These are phyloP conservation scores for Chalciporus piperatus DNA, from an alignment of 768 basidiomycete species.

Conservation along the genomic window DNA sequence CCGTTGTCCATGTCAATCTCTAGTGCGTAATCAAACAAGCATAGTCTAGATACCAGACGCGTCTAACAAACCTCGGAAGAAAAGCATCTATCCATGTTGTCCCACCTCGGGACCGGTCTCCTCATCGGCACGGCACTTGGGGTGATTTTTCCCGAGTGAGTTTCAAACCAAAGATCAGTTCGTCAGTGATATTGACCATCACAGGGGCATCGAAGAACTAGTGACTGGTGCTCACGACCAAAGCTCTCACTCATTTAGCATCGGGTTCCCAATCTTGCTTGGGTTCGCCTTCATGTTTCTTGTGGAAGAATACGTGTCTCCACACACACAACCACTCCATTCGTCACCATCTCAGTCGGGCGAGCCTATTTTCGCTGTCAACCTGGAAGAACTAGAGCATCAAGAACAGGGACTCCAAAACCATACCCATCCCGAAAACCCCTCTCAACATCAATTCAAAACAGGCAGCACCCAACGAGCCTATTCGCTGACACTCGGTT, in stretches of 20 bases:
- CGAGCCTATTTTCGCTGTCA: slow-evolving; percentile 51
- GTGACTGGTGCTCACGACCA: slow-evolving; percentile 35
- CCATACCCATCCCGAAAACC: slow-evolving; percentile 12
- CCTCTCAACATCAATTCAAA: slow-evolving; percentile 2
- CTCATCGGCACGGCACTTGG: slow-evolving; percentile 88
- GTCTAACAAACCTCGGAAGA: slow-evolving; percentile 36
- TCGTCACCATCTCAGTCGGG: slow-evolving; percentile 12
- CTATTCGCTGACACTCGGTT: slow-evolving; percentile 77
- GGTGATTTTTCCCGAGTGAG: slow-evolving; percentile 91
- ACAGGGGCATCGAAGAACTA: slow-evolving; percentile 71
- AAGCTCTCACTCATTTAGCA: slow-evolving; percentile 46
- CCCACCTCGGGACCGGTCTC: slow-evolving; percentile 74
- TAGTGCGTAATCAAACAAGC: slow-evolving; percentile 38
- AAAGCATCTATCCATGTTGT: slow-evolving; percentile 45
- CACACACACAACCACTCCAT: slow-evolving; percentile 41
- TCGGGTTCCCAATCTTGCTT: slow-evolving; percentile 61
- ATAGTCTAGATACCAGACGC: not conserved
- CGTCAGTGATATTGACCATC: not conserved
- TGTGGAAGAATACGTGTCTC: slow-evolving; percentile 60
- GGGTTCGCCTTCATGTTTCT: slow-evolving; percentile 60
- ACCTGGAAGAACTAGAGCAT: slow-evolving; percentile 55
- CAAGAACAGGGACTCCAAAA: slow-evolving; percentile 30
- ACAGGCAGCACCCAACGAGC: slow-evolving; percentile 39
- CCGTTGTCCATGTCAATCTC: slow-evolving; percentile 76
- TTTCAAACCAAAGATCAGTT: slow-evolving; percentile 16